A percentile compares a stretch with the other conserved stretches of the same genome.
Conservation (phyloP, 768 basidiomycete species). For the Lentinula sp. region DNA sequence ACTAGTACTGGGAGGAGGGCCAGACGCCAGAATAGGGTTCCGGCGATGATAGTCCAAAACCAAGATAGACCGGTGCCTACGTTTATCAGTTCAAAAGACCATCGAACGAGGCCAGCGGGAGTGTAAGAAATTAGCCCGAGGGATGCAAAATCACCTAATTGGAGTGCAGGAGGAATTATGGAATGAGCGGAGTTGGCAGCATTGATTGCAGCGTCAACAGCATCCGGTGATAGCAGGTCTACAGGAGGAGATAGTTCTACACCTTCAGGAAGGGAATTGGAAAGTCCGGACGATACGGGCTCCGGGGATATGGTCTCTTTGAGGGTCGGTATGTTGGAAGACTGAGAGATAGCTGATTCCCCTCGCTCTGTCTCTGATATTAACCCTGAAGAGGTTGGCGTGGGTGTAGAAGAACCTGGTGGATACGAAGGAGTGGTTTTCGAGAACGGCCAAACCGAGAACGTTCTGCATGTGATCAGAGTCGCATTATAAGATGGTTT, state of each 20-base stretch:
- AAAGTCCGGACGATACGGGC: background rate
- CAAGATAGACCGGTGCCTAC: constrained; percentile 70
- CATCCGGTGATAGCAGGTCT: background rate
- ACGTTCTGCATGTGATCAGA: background rate
- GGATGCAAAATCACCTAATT: constrained; percentile 67
- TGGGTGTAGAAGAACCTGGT: background rate
- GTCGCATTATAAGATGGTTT: background rate
- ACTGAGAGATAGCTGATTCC: background rate
- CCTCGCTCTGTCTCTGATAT: background rate
- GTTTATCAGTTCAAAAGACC: constrained; percentile 63
- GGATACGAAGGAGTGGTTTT: background rate
- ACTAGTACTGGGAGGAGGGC: constrained; percentile 58
- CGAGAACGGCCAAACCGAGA: background rate
- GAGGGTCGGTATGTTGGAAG: background rate
- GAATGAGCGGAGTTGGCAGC: background rate
- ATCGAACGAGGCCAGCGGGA: constrained; percentile 58
- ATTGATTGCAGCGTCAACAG: background rate
- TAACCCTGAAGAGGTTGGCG: background rate
- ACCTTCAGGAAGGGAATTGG: background rate
- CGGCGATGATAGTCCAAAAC: constrained; percentile 76
- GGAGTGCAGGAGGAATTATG: constrained; percentile 21
- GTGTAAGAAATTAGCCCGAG: constrained; percentile 59
- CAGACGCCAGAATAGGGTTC: constrained; percentile 55
- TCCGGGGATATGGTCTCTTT: background rate
- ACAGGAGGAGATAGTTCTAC: constrained; percentile 1